Evolutionary conservation across 345 rosid species (phyloP).

Genomic region (Crucihimalaya himalaica): DNA sequence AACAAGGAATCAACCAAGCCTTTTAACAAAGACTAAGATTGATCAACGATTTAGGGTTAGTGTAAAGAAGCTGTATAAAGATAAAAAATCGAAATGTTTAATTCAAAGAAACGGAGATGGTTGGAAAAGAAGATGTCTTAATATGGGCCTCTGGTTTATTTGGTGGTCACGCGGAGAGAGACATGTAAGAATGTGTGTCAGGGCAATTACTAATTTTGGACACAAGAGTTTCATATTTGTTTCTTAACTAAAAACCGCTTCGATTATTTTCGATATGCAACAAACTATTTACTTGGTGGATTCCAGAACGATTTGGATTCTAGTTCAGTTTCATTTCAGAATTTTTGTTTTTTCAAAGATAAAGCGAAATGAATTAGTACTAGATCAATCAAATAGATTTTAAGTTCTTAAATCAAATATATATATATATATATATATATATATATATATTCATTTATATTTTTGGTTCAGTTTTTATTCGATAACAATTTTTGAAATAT

Average conservation of each 20-base stretch:
- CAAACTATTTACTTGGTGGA: constrained; percentile 11
- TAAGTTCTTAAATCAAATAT: neutral
- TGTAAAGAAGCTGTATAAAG: constrained; percentile 18
- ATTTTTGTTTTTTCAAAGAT: neutral
- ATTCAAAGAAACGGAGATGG: constrained; percentile 12
- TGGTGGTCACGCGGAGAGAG: constrained; percentile 35
- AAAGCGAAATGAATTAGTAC: neutral
- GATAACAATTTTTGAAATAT: neutral
- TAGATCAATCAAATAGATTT: neutral
- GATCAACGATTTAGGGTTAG: constrained; percentile 23
- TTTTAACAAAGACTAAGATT: constrained; percentile 16
- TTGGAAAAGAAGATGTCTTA: constrained; percentile 26
- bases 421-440: too few species aligned
- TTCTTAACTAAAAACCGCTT: constrained; percentile 26
- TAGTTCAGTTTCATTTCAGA: neutral
- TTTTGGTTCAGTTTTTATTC: neutral
- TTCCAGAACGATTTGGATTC: neutral
- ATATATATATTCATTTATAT: neutral
- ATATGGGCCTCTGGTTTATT: constrained; percentile 38
- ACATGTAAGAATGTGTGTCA: constrained; percentile 32
- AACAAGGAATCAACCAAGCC: constrained; percentile 28
- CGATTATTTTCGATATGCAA: constrained; percentile 16
- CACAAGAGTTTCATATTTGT: constrained; percentile 13
- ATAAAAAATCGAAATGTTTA: constrained; percentile 13
- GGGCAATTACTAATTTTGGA: constrained; percentile 34